phyloP scores from a whole-genome alignment of 495 filamentous ascomycete genomes.

The Aspergillus hancockii region DNA sequence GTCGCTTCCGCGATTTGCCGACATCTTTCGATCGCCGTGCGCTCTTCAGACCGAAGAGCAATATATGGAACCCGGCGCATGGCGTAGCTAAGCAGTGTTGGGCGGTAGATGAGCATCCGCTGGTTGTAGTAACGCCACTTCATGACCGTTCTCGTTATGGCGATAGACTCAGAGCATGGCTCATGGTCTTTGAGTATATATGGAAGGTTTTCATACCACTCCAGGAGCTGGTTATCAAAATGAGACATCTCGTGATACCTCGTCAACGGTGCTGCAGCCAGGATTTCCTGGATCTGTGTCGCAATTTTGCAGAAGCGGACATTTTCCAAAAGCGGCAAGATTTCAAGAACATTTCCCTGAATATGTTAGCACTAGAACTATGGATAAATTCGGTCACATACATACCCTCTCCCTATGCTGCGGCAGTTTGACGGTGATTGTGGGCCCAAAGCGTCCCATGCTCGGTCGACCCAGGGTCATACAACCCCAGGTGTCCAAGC shows the following conservation, averaged over 20 bases:
- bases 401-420: conserved; percentile 58
- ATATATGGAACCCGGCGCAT: conserved; percentile 64
- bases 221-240: conserved; percentile 66
- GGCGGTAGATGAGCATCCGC: conserved; percentile 77
- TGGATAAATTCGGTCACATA: not conserved
- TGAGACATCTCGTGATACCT: conserved; percentile 62
- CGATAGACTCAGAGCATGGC: conserved; percentile 68
- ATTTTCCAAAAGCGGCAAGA: conserved; percentile 73
- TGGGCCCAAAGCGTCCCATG: conserved; percentile 71
- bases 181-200: conserved; percentile 69
- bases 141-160: conserved; percentile 72
- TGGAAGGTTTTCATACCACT: conserved; percentile 71
- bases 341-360: conserved; percentile 53
- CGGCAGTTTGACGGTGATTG: conserved; percentile 71
- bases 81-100: conserved; percentile 69
- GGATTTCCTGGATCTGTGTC: conserved; percentile 73
- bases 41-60: conserved; percentile 61
- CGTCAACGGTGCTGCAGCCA: conserved; percentile 68
- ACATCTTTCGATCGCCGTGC: conserved; percentile 67
- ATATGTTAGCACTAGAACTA: conserved; percentile 35
- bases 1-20: conserved; percentile 67
- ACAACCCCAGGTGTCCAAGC: conserved; percentile 76
- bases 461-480: conserved; percentile 78
- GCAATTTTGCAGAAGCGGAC: conserved; percentile 80
- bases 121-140: conserved; percentile 81